A percentile compares a stretch with the other conserved stretches of the same genome.
Evolutionary conservation across 1,284 basidiomycete genomes (phyloP).

Genomic region (Melampsora medusae): DNA sequence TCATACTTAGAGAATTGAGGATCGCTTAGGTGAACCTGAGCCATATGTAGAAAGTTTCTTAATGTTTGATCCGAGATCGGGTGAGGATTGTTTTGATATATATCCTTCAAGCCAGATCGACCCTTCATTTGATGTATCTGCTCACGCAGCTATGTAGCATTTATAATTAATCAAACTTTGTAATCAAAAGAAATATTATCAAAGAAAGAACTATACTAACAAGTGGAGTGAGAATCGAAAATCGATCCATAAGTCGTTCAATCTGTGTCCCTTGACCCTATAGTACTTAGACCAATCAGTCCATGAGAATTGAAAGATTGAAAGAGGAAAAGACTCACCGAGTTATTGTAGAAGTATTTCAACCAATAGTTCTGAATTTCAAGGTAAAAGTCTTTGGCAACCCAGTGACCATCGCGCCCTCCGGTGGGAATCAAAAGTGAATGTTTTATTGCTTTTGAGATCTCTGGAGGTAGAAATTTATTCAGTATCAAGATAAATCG

Average conservation of each 20-base stretch:
- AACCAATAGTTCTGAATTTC: slow-evolving; percentile 16
- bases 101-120: too few species aligned
- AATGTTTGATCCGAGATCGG: too few species aligned
- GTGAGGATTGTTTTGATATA: too few species aligned
- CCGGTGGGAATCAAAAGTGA: background rate
- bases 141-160: too few species aligned
- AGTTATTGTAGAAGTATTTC: background rate
- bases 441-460: background rate
- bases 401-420: slow-evolving; percentile 3
- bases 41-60: too few species aligned
- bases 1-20: too few species aligned
- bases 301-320: background rate
- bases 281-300: background rate
- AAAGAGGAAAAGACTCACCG: background rate
- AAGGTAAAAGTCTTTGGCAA: slow-evolving; percentile 17
- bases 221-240: background rate
- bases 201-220: too few species aligned
- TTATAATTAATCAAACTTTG: too few species aligned
- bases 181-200: too few species aligned
- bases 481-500: too few species aligned
- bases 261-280: background rate
- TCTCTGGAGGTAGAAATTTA: background rate
- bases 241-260: background rate
- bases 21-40: too few species aligned
- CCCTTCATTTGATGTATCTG: too few species aligned